Evolutionary conservation across 805 yeast species (phyloP).

Genomic region (Candida yuanshanica): DNA sequence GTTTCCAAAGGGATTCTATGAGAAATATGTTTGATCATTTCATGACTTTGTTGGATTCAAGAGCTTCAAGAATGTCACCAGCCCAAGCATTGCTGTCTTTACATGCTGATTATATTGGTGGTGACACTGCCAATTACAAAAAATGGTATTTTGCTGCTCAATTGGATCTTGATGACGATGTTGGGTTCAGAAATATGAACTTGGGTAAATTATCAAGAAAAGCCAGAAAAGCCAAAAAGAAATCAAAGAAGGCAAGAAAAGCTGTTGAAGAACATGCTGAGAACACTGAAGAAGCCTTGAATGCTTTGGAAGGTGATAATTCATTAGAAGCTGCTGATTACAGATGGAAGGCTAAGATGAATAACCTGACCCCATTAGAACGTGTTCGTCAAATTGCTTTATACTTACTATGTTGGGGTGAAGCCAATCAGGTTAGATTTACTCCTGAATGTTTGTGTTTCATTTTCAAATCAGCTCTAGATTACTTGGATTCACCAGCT

Average conservation of each 20-base stretch:
- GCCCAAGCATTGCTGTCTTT: slow-evolving; percentile 77
- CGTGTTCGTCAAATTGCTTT: slow-evolving; percentile 74
- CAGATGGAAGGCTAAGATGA: slow-evolving; percentile 83
- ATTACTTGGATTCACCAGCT: slow-evolving; percentile 81
- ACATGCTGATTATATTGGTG: slow-evolving; percentile 87
- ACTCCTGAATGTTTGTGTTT: slow-evolving; percentile 86
- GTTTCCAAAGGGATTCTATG: slow-evolving; percentile 91
- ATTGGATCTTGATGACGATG: slow-evolving; percentile 76
- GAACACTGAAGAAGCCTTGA: slow-evolving; percentile 51
- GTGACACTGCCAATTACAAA: slow-evolving; percentile 78
- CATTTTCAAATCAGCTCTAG: slow-evolving; percentile 91
- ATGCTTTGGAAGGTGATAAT: slow-evolving; percentile 75
- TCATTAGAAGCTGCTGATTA: slow-evolving; percentile 77
- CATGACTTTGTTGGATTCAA: slow-evolving; percentile 76
- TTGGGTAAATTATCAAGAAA: slow-evolving; percentile 71
- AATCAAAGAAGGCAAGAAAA: slow-evolving; percentile 69
- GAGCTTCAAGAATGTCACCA: slow-evolving; percentile 86
- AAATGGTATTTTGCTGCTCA: slow-evolving; percentile 90
- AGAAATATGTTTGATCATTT: slow-evolving; percentile 87
- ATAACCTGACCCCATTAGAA: slow-evolving; percentile 64
- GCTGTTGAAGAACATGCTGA: slow-evolving; percentile 65
- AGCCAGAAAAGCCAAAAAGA: slow-evolving; percentile 76
- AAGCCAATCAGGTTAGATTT: slow-evolving; percentile 91
- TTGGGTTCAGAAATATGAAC: slow-evolving; percentile 78
- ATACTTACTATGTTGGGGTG: slow-evolving; percentile 81